Evolutionary conservation across 495 filamentous ascomycete genomes (phyloP).

Genomic region (Stereocaulon alpinum): DNA sequence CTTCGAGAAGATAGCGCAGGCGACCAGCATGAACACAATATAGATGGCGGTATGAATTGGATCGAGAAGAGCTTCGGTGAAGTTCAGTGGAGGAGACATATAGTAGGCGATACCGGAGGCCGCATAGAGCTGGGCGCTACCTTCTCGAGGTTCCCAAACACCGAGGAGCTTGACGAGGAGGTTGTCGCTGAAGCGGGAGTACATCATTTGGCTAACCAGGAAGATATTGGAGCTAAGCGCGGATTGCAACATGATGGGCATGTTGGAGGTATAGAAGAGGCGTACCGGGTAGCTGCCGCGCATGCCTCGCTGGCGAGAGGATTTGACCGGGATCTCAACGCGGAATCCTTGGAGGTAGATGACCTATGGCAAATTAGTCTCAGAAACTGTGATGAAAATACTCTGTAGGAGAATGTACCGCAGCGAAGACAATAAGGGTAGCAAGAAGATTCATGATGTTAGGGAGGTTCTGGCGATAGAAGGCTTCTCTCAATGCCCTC

Average conservation of each 20-base stretch:
- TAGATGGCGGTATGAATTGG: constrained; percentile 95
- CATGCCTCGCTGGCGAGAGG: constrained; percentile 95
- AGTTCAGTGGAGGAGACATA: constrained; percentile 96
- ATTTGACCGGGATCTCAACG: constrained; percentile 99
- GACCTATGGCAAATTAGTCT: constrained; percentile 3
- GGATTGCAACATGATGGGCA: constrained; percentile 99
- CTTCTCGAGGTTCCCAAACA: constrained; percentile 96
- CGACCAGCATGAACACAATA: constrained; percentile 91
- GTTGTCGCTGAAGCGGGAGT: constrained; percentile 96
- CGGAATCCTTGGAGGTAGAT: constrained; percentile 99
- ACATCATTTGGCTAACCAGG: constrained; percentile 96
- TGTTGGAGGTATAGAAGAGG: constrained; percentile 55
- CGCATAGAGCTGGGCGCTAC: constrained; percentile 89
- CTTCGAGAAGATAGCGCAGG: constrained; percentile 98
- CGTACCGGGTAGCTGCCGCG: constrained; percentile 68
- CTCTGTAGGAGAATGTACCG: constrained; percentile 39
- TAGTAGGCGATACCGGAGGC: constrained; percentile 81
- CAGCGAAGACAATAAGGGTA: constrained; percentile 85
- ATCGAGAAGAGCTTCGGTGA: constrained; percentile 91
- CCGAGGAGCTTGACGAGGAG: constrained; percentile 92
- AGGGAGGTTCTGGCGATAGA: constrained; percentile 98
- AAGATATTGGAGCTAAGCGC: constrained; percentile 98
- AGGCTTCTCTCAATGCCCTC: constrained; percentile 91
- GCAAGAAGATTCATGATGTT: constrained; percentile 99
- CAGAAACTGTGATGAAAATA: too few relatives aligned